Base-by-base conservation (phyloP, 2,329 filamentous ascomycete species). In the Aspergillus quadricinctus region DNA sequence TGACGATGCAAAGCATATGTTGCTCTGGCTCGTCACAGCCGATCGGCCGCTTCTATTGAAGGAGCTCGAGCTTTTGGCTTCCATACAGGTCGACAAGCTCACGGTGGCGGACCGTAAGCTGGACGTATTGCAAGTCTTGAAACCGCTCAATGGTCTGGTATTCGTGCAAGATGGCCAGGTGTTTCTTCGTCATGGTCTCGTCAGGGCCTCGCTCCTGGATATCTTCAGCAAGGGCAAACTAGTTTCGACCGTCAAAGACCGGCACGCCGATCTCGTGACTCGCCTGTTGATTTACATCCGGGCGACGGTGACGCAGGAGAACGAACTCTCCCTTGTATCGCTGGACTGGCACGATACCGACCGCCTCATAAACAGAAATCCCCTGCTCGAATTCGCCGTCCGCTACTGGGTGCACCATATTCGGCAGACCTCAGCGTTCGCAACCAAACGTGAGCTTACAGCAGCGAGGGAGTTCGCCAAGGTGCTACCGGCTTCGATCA, bases 391-490 rank as follows among this genome's bases (percentile, higher is more conserved):
- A 59, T 81, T 80, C 59, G 70, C 77, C 29, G 60, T 78, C 6
- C 72, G 75, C 23, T 79, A 80, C 67, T 82, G 80, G 74, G 65
- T 77, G 27, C 68, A 68, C 8, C 78, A 82, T 59, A 71, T 81
- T 41, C 72, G 72, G 50, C 74, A 75, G 17, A 77, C 78, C 0
- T 66, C 76, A n/a, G 67, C 72, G 46, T 75, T 73, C 48, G 71
- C 70, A 31, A 67, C 68, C 2, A 64, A 71, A 9, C 68, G 69
- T 17, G 74, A 77, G n/a, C 40, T 54, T 6, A 69, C 73, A 37
- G 66, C 79, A 2, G 72, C 75, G 1, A 69, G 75, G 21, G 78
- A 80, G 29, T 71, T 83, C 51, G 74, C 76, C 55, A 75, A 75
- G 35, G 66, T 78, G 17, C 77, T 83, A 54, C 80, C 81, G 0